Evolutionary conservation across 805 yeast species (phyloP).

Genomic region (Metschnikowia noctiluminum): DNA sequence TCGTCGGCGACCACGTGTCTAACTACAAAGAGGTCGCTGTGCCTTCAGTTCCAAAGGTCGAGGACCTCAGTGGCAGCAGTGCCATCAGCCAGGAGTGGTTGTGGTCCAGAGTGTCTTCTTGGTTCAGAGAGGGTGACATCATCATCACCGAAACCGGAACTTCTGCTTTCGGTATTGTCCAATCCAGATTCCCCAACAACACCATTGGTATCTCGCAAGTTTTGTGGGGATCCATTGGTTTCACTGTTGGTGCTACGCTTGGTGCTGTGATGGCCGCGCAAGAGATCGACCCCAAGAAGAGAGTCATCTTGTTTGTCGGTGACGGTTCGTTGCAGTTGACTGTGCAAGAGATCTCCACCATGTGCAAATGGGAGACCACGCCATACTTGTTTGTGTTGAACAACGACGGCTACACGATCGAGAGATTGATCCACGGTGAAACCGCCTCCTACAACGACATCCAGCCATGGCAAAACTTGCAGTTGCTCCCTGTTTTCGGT

Average conservation of each 20-base stretch:
- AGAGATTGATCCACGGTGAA: constrained; percentile 39
- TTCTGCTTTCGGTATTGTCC: constrained; percentile 27
- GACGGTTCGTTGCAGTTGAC: constrained; percentile 42
- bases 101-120: constrained; percentile 23
- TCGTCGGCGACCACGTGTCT: constrained; percentile 38
- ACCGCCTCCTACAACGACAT: constrained; percentile 36
- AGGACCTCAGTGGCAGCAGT: constrained; percentile 37
- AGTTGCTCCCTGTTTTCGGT: constrained; percentile 30
- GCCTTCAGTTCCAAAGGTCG: constrained; percentile 48
- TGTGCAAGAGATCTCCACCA: constrained; percentile 39
- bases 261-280: constrained; percentile 30
- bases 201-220: constrained; percentile 26
- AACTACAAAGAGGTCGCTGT: constrained; percentile 52
- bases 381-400: constrained; percentile 39
- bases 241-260: constrained; percentile 27
- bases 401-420: constrained; percentile 40
- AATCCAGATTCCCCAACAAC: constrained; percentile 24
- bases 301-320: constrained; percentile 40
- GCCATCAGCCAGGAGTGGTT: constrained; percentile 25
- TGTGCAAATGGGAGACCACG: constrained; percentile 33
- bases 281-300: constrained; percentile 25
- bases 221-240: constrained; percentile 30
- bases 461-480: constrained; percentile 37
- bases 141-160: constrained; percentile 29
- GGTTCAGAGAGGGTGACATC: constrained; percentile 28